phyloP scores from a whole-genome alignment of 1,284 basidiomycete species.

The Erythrobasidium hasegawianum region DNA sequence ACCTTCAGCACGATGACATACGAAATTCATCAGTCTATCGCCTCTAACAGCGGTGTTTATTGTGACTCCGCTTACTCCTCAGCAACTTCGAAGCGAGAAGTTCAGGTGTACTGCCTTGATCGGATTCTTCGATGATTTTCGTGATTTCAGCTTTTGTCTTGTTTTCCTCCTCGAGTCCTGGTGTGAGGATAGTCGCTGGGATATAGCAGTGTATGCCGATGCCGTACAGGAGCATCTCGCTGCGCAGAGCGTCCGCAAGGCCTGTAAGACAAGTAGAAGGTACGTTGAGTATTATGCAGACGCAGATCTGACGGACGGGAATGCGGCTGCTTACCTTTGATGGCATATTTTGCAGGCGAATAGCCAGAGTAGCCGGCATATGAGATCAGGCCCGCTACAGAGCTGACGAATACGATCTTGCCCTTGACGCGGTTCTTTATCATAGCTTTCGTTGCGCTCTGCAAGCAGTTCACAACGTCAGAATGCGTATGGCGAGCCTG shows the following conservation, averaged over 20 bases:
- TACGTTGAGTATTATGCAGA: not conserved
- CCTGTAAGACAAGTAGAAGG: conserved; percentile 53
- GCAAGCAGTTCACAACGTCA: not conserved
- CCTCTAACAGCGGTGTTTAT: not conserved
- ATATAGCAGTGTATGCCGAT: conserved; percentile 82
- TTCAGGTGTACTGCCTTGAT: conserved; percentile 65
- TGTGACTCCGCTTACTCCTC: conserved; percentile 54
- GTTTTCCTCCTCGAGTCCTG: conserved; percentile 76
- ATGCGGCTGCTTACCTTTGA: conserved; percentile 61
- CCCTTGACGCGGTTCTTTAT: conserved; percentile 57
- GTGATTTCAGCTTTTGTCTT: conserved; percentile 75
- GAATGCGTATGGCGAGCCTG: not conserved
- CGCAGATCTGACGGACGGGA: not conserved
- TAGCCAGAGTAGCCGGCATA: conserved; percentile 82
- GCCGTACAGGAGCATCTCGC: conserved; percentile 73
- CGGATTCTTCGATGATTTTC: conserved; percentile 73
- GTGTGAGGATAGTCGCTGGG: conserved; percentile 77
- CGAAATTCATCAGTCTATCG: conserved; percentile 8
- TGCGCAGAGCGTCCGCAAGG: conserved; percentile 77
- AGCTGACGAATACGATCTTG: conserved; percentile 78
- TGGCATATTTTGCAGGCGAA: conserved; percentile 80
- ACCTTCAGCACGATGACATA: conserved; percentile 52
- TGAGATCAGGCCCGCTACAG: conserved; percentile 73
- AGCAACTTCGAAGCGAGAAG: conserved; percentile 63
- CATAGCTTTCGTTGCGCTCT: conserved; percentile 72